Conservation (phyloP, 1,284 basidiomycete genomes). For the Leccinum huronense region DNA sequence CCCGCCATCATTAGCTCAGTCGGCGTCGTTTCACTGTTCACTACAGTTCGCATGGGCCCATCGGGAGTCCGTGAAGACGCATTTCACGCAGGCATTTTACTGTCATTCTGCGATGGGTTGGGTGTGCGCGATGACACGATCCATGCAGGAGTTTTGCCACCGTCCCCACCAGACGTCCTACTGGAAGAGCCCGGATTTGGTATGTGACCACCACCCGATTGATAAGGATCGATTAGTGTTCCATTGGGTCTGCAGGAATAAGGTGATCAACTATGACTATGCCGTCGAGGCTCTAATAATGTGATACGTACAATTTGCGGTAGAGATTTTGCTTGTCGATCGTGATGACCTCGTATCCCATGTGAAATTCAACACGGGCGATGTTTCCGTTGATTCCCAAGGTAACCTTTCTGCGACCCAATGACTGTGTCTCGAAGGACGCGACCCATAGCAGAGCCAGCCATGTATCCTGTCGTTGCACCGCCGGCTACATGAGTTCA, state of each 20-base stretch:
- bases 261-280: slow-evolving; percentile 7
- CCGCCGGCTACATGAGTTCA: slow-evolving; percentile 80
- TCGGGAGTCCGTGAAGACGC: slow-evolving; percentile 59
- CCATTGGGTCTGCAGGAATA: slow-evolving; percentile 50
- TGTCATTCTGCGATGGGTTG: slow-evolving; percentile 55
- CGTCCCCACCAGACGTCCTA: slow-evolving; percentile 60
- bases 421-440: slow-evolving; percentile 82
- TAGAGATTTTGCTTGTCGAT: slow-evolving; percentile 81
- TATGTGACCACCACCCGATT: slow-evolving; percentile 43
- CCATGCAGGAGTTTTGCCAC: slow-evolving; percentile 58
- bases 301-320: slow-evolving; percentile 71
- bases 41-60: slow-evolving; percentile 2
- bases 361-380: slow-evolving; percentile 89
- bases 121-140: slow-evolving; percentile 55
- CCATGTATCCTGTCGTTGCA: slow-evolving; percentile 69
- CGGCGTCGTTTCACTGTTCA: too few species aligned
- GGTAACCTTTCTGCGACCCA: slow-evolving; percentile 89
- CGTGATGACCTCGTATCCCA: slow-evolving; percentile 87
- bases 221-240: slow-evolving; percentile 46
- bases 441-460: slow-evolving; percentile 72
- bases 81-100: slow-evolving; percentile 55
- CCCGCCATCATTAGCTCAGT: too few species aligned
- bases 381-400: slow-evolving; percentile 87
- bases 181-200: slow-evolving; percentile 53
- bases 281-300: slow-evolving; percentile 1